Evolutionary conservation across 1,139 yeast species (phyloP).

Genomic region (Trichomonascaceae sp.): DNA sequence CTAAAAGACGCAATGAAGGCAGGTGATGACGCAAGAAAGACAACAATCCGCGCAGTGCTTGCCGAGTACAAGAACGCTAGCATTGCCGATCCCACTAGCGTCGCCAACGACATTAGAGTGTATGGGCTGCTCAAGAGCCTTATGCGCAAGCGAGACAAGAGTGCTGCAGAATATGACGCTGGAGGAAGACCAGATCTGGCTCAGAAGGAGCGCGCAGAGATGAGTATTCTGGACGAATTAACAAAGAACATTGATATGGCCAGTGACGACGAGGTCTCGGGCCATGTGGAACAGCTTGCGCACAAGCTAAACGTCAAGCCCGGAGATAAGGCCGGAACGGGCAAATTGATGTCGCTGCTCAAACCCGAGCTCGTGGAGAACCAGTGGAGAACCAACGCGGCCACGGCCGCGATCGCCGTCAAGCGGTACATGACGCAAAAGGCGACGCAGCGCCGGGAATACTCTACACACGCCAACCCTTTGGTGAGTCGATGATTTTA

Average conservation of each 20-base stretch:
- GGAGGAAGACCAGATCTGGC: constrained; percentile 45
- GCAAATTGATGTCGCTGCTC: constrained; percentile 33
- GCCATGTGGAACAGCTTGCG: constrained; percentile 29
- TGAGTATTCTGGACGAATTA: constrained; percentile 33
- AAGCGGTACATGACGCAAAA: constrained; percentile 18
- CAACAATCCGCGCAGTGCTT: constrained; percentile 42
- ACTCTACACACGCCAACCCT: constrained; percentile 36
- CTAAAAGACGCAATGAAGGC: constrained; percentile 25
- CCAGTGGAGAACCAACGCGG: constrained; percentile 41
- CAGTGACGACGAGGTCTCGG: constrained; percentile 35
- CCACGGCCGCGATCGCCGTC: constrained; percentile 8
- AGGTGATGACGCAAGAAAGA: constrained; percentile 27
- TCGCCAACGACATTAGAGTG: constrained; percentile 36
- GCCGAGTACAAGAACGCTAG: constrained; percentile 50
- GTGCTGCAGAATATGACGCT: constrained; percentile 37
- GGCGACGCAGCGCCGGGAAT: constrained; percentile 14
- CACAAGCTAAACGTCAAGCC: constrained; percentile 19
- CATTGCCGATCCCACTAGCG: constrained; percentile 35
- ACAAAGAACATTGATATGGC: constrained; percentile 37
- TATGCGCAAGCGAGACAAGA: constrained; percentile 40
- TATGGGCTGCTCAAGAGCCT: constrained; percentile 37
- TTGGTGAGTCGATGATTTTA: constrained; percentile 28
- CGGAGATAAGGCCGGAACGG: constrained; percentile 24
- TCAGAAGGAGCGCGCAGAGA: constrained; percentile 40
- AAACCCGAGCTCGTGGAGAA: constrained; percentile 36